Conservation (phyloP, 352 stramenopile genomes). For the Phytophthora fragariae region DNA sequence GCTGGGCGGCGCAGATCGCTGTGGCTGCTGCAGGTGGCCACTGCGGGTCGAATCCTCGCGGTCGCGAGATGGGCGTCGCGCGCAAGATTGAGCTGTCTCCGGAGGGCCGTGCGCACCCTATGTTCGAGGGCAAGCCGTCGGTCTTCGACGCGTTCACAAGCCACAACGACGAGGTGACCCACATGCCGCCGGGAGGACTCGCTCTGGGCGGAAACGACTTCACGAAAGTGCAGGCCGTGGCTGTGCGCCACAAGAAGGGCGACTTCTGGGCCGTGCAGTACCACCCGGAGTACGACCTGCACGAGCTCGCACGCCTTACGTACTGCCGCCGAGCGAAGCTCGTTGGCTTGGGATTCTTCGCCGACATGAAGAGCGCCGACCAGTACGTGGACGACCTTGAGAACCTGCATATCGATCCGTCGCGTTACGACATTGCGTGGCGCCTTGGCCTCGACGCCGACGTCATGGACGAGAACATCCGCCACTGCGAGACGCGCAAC, state of each 20-base stretch:
- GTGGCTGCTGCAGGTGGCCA: constrained; percentile 69
- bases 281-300: constrained; percentile 85
- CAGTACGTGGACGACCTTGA: constrained; percentile 81
- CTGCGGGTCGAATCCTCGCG: constrained; percentile 69
- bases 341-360: constrained; percentile 78
- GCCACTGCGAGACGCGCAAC: constrained; percentile 83
- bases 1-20: constrained; percentile 85
- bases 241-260: constrained; percentile 78
- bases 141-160: constrained; percentile 87
- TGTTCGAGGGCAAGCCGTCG: constrained; percentile 83
- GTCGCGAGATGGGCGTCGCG: constrained; percentile 79
- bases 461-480: constrained; percentile 83
- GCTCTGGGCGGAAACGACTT: constrained; percentile 71
- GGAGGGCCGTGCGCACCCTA: constrained; percentile 77
- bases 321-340: constrained; percentile 76
- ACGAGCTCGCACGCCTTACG: constrained; percentile 79
- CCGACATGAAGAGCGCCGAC: constrained; percentile 70
- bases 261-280: constrained; percentile 90
- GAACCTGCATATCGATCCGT: constrained; percentile 73
- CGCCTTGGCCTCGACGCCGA: constrained; percentile 77
- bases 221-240: constrained; percentile 75
- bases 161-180: constrained; percentile 86
- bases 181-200: constrained; percentile 71
- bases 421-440: constrained; percentile 83
- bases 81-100: constrained; percentile 82